Evolutionary conservation across 129 eudicot genomes (phyloP).

Genomic region (Lonicera japonica): DNA sequence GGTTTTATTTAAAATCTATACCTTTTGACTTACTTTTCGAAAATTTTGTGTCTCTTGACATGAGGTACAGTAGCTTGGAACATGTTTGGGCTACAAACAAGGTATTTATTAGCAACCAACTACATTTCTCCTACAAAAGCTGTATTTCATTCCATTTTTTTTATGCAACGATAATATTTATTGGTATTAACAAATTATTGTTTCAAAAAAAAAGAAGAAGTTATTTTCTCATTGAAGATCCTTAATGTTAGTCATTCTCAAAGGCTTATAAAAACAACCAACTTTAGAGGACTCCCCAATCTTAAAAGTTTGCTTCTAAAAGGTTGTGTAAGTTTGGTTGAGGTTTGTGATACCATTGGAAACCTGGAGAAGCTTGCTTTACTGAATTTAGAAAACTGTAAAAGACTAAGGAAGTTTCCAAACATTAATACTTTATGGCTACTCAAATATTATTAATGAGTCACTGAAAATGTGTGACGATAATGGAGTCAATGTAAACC

Average conservation of each 20-base stretch:
- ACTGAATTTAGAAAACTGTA: no score
- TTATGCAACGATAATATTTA: not conserved
- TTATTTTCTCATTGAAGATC: constrained; percentile 17
- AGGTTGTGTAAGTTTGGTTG: no score
- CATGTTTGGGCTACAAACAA: no score
- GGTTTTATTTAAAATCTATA: constrained; percentile 21
- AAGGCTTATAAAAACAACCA: not conserved
- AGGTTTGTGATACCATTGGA: no score
- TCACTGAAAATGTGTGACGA: no score
- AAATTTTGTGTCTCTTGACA: constrained; percentile 33
- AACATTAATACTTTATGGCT: no score
- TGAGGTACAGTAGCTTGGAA: constrained; percentile 32
- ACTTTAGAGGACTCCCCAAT: constrained; percentile 13
- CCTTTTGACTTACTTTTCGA: constrained; percentile 25
- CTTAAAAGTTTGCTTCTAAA: constrained; percentile 17
- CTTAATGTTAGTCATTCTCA: constrained; percentile 29
- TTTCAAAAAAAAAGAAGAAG: no score
- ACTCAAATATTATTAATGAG: no score
- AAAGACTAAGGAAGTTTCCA: no score
- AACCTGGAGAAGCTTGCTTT: no score
- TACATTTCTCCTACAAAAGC: not conserved
- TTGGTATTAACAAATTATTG: constrained; percentile 18
- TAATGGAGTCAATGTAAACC: no score
- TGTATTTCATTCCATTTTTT: not conserved
- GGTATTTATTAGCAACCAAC: no score